Base-by-base conservation (phyloP, 768 basidiomycete species). In the Mycena galopus region DNA sequence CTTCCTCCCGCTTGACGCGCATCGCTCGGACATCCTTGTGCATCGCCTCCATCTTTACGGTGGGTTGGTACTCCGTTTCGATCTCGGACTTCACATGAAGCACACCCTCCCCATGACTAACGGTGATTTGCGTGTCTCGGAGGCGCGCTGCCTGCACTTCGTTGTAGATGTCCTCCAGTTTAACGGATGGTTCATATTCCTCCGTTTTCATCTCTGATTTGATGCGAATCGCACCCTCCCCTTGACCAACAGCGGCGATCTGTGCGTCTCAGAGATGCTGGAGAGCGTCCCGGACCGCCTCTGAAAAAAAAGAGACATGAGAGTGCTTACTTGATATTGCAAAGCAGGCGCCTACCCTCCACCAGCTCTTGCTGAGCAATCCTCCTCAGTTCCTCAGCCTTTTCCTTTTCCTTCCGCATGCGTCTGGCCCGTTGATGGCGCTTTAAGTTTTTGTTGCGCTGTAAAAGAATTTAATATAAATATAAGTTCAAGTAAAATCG, bases 1-100 rank as follows among this genome's bases (percentile, higher is more conserved):
- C 44, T 19, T 37, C 27, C 50, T 66, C 70, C 9, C 16, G 25
- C 39, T 72, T 61, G 59, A 67, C n/a, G 11, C 17, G 23, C 59
- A 27, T 42, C 17, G 9, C 25, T n/a, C 11, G 29, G 9, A 32
- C 62, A 2, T 44, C 7, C 25, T 9, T 3, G 7, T 19, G 17
- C 39, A 42, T 29, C 39, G 29, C 25, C 5, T 8, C 21, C 37
- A 42, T 27, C 32, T 61, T 9, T 16, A 33, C 29, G 6, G 25
- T 9, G 4, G 55, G 32, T 11, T n/a, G 30, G 29, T 32, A 57
- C 32, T 21, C 55, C 32, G 17, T 17, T 30, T n/a, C 16, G 29
- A 4, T 14, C 16, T 56, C 27, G 23, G 37, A 39, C 19, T 63
- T 63, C 17, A 44, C 19, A n/a, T n/a, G 30, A 21, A 6, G 29